Percentiles rank a stretch among this genome's conserved stretches.
Conservation (phyloP, 371 early-diverging fungal genomes). For the Mucor indicus region DNA sequence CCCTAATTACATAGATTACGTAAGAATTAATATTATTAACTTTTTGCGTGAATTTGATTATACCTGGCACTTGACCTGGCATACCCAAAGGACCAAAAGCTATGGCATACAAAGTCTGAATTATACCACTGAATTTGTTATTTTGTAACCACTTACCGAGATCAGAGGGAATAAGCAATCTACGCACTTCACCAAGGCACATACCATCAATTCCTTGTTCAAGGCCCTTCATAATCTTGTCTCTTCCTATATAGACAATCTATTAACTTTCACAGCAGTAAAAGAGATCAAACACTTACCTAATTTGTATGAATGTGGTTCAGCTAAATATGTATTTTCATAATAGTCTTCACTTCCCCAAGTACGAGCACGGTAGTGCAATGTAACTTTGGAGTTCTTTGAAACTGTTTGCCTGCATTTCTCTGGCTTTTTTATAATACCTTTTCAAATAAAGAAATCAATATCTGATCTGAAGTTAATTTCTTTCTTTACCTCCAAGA, state of each 20-base stretch:
- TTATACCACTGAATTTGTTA: not conserved
- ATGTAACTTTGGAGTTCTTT: conserved; percentile 19
- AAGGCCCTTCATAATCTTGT: conserved; percentile 46
- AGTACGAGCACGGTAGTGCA: conserved; percentile 29
- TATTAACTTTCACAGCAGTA: not conserved
- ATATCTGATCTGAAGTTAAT: not conserved
- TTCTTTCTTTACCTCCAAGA: conserved; percentile 23
- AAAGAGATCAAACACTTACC: conserved; percentile 10
- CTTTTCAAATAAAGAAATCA: conserved; percentile 1
- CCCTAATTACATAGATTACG: conserved; percentile 4
- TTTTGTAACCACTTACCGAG: conserved; percentile 21
- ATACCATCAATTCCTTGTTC: conserved; percentile 71
- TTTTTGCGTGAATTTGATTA: conserved; percentile 1
- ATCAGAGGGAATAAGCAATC: conserved; percentile 59
- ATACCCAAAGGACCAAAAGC: conserved; percentile 35
- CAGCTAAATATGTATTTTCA: conserved; percentile 26
- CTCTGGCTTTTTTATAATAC: conserved; percentile 18
- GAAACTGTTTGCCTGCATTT: conserved; percentile 21
- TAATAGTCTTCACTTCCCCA: conserved; percentile 31
- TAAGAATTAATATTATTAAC: not conserved
- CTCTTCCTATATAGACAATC: conserved; percentile 16
- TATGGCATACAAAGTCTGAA: not conserved
- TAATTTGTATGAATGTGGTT: conserved; percentile 19
- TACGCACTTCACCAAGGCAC: conserved; percentile 67
- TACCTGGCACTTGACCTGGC: conserved; percentile 33